Base-by-base conservation (phyloP, 805 yeast genomes). In the Teunomyces funiuensis region DNA sequence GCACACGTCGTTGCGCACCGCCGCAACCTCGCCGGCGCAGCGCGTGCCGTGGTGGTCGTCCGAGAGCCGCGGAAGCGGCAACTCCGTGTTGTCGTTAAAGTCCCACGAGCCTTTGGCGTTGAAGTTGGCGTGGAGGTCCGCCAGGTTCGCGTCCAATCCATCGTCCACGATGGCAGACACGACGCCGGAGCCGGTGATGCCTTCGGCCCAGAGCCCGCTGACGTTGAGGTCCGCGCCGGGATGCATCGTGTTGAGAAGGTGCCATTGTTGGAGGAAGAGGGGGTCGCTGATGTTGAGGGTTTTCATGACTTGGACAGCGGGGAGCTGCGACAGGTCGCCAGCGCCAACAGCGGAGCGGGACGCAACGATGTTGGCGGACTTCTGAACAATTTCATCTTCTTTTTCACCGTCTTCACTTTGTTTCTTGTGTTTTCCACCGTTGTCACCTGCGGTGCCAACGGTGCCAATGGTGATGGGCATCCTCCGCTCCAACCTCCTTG, bases 1-100 rank as follows among this genome's bases (percentile, higher is more conserved):
- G 65, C 99, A 93, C 15, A 73, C 83, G 22, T 80, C 85, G 60
- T 93, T 91, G 39, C 80, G 89, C 2, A 83, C 93, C 3, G 87
- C 88, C 0, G 97, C 97, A 43, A 93, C 85, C 63, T 93, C 99
- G 28, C 97, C 98, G 2, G 99, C 98, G 69, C 99, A 93, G 50
- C 99, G 71, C 0, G 99, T 93, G 5, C 99, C 99, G 61, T 93
- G 99, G 52, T 82, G 82, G 60, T 93, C 99, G 60, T 86, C 95
- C 6, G 53, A 62, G 20, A 91, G 71, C 42, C 82, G 70, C 8
- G 99, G 99, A 52, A 77, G 80, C 2, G 99, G 99, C 36, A 82
- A 66, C 16, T 79, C 73, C 0, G 73, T 74, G 53, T 86, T 82
- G 53, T 80, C 85, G 59, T 93, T 93, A 63, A 79, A 93, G 65